Evolutionary conservation across 2,329 filamentous ascomycete genomes (phyloP).

Genomic region (Fusarium falciforme): DNA sequence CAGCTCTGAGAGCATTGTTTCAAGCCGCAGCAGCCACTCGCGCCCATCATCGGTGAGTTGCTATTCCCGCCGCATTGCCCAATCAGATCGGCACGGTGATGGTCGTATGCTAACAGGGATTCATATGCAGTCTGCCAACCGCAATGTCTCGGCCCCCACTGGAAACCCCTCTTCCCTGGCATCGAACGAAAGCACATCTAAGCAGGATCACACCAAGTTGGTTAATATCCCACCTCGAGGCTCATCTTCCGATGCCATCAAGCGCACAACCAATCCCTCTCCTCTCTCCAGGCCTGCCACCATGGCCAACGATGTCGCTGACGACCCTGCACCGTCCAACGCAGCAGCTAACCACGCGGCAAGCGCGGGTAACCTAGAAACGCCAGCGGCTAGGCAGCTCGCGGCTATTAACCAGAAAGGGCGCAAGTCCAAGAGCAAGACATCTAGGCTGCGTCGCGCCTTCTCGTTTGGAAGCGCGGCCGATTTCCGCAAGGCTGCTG

Average conservation of each 20-base stretch:
- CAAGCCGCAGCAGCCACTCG: conserved; percentile 68
- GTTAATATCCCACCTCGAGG: conserved; percentile 71
- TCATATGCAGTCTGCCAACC: conserved; percentile 68
- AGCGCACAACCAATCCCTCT: conserved; percentile 75
- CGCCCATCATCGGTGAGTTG: conserved; percentile 74
- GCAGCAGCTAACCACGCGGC: conserved; percentile 41
- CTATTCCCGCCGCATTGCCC: conserved; percentile 50
- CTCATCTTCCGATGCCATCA: conserved; percentile 74
- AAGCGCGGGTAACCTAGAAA: conserved; percentile 58
- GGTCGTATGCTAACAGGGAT: conserved; percentile 60
- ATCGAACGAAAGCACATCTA: conserved; percentile 59
- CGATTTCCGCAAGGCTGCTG: conserved; percentile 82
- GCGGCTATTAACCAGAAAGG: conserved; percentile 89
- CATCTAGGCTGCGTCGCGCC: conserved; percentile 84
- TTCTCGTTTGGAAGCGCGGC: conserved; percentile 98
- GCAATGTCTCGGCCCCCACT: conserved; percentile 65
- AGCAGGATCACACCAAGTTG: conserved; percentile 65
- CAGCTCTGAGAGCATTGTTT: conserved; percentile 74
- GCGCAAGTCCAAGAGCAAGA: conserved; percentile 82
- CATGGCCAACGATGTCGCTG: conserved; percentile 66
- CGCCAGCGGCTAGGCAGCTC: conserved; percentile 85
- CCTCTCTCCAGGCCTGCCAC: conserved; percentile 78
- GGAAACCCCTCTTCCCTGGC: conserved; percentile 62
- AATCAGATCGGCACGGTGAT: conserved; percentile 55
- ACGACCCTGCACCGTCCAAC: conserved; percentile 53